Percentiles rank a stretch among this genome's conserved stretches.
These are phyloP conservation scores for Colletotrichum sojae DNA, from an alignment of 2,329 filamentous ascomycete genomes.

Conservation along the genomic window DNA sequence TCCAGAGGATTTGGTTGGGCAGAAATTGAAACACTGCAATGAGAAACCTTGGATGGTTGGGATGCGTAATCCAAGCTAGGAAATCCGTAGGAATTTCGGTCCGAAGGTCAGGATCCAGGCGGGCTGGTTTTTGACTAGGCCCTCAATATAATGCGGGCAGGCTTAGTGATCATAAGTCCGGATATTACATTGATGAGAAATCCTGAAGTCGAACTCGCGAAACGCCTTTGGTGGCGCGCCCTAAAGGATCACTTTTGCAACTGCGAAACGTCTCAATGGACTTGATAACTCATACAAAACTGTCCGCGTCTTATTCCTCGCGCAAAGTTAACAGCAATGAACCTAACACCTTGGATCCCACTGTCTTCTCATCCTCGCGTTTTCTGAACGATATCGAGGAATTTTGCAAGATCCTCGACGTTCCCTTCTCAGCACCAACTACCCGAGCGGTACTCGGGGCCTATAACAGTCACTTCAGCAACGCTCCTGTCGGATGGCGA, in stretches of 20 bases:
- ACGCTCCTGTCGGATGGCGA: slow-evolving; percentile 16
- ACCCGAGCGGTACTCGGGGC: background rate
- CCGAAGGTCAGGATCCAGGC: background rate
- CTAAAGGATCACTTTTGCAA: background rate
- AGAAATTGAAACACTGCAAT: background rate
- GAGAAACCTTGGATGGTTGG: background rate
- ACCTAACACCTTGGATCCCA: background rate
- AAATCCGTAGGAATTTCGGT: background rate
- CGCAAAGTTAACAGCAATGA: background rate
- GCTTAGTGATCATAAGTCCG: no score
- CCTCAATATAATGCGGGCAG: no score
- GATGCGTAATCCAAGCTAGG: background rate
- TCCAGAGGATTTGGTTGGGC: background rate
- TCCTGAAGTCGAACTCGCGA: background rate
- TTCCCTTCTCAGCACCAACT: slow-evolving; percentile 3
- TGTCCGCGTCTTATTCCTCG: background rate
- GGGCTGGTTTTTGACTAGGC: no score
- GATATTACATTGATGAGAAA: no score
- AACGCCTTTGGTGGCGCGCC: background rate
- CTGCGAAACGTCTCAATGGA: background rate
- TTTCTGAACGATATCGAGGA: background rate
- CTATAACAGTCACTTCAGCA: background rate
- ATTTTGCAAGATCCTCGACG: background rate
- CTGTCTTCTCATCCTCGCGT: background rate
- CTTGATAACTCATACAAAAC: background rate